These are phyloP conservation scores for Globisporangium cederbergense DNA, from an alignment of 352 stramenopile genomes.

Conservation along the genomic window DNA sequence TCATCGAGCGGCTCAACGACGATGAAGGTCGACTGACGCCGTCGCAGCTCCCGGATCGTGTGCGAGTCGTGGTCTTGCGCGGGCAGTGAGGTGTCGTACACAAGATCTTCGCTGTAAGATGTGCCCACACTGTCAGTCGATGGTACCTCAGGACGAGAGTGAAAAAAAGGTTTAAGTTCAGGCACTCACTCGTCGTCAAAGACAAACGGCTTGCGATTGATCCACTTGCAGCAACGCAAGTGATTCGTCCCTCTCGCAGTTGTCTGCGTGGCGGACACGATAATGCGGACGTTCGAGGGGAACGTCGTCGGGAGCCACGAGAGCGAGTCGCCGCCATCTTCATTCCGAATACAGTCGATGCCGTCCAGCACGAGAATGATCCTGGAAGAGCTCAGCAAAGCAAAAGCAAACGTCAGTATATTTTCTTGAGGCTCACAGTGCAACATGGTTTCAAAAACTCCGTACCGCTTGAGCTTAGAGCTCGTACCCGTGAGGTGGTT, in stretches of 20 bases:
- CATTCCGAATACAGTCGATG: conserved; percentile 76
- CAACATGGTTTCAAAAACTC: neutral
- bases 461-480: conserved; percentile 37
- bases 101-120: conserved; percentile 43
- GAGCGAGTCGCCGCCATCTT: conserved; percentile 79
- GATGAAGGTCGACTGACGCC: conserved; percentile 60
- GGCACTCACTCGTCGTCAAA: conserved; percentile 61
- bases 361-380: conserved; percentile 80
- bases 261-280: conserved; percentile 61
- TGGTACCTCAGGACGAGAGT: too few species aligned
- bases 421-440: too few species aligned
- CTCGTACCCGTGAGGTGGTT: conserved; percentile 28
- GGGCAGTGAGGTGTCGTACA: conserved; percentile 57
- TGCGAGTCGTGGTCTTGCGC: conserved; percentile 49
- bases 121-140: neutral
- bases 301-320: conserved; percentile 82
- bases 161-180: neutral
- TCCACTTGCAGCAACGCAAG: conserved; percentile 36
- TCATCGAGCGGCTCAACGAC: conserved; percentile 69
- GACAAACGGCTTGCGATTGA: conserved; percentile 44
- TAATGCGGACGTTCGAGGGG: conserved; percentile 61
- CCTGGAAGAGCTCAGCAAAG: conserved; percentile 2
- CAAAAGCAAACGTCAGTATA: too few species aligned
- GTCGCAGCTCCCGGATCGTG: conserved; percentile 67
- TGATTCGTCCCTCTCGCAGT: conserved; percentile 22